phyloP scores from a whole-genome alignment of 1,284 basidiomycete species.

The Ustilago loliicola region DNA sequence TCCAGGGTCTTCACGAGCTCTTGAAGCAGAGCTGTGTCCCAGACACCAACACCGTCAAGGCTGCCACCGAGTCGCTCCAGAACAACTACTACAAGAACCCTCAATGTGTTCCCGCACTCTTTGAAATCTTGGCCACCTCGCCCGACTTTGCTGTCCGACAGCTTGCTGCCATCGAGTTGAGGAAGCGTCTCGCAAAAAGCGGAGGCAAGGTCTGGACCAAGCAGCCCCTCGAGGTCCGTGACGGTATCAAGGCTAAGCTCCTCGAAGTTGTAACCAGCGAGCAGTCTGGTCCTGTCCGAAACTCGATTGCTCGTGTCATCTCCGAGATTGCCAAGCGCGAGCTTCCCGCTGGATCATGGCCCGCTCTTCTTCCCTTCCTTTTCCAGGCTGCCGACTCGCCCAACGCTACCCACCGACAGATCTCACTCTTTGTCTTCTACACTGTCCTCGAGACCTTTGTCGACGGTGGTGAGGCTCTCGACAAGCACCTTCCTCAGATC shows the following conservation, averaged over 20 bases:
- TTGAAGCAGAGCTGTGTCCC: slow-evolving; percentile 69
- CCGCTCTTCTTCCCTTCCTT: slow-evolving; percentile 88
- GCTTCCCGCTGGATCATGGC: slow-evolving; percentile 85
- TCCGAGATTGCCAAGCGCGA: slow-evolving; percentile 93
- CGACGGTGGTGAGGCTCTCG: slow-evolving; percentile 78
- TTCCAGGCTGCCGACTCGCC: slow-evolving; percentile 82
- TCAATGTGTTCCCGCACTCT: slow-evolving; percentile 89
- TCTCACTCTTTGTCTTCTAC: slow-evolving; percentile 90
- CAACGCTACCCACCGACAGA: slow-evolving; percentile 84
- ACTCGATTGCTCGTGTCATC: slow-evolving; percentile 88
- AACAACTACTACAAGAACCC: slow-evolving; percentile 82
- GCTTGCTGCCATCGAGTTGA: slow-evolving; percentile 96
- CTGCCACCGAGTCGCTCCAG: slow-evolving; percentile 81
- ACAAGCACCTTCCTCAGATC: slow-evolving; percentile 81
- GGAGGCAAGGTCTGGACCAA: slow-evolving; percentile 87
- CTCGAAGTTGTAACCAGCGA: slow-evolving; percentile 85
- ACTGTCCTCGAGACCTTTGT: slow-evolving; percentile 92
- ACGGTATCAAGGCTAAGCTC: slow-evolving; percentile 87
- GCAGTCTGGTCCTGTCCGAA: slow-evolving; percentile 80
- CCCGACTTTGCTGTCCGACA: slow-evolving; percentile 87
- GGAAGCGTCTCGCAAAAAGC: slow-evolving; percentile 88
- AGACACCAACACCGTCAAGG: slow-evolving; percentile 67
- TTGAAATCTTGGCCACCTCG: slow-evolving; percentile 86
- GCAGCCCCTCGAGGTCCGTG: slow-evolving; percentile 79
- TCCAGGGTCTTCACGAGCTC: slow-evolving; percentile 66